Conservation (phyloP, 371 early-diverging fungal species). For the Rhizopus sp. region DNA sequence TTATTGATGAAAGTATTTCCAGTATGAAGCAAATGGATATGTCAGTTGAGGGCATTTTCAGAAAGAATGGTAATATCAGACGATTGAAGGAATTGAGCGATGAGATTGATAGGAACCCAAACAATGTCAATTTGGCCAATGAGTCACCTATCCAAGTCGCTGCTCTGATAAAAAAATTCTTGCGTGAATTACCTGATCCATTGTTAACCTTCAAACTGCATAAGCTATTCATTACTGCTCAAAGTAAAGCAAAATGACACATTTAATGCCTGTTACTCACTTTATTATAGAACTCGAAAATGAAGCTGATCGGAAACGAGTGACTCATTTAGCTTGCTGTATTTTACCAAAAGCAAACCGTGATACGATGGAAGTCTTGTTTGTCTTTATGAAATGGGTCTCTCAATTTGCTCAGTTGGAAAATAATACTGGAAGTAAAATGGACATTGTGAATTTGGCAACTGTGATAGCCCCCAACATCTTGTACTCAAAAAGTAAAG, state of each 20-base stretch:
- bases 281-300: slow-evolving; percentile 53
- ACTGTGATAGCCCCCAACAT: slow-evolving; percentile 94
- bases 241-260: slow-evolving; percentile 54
- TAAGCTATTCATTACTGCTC: slow-evolving; percentile 78
- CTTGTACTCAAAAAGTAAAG: slow-evolving; percentile 83
- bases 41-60: slow-evolving; percentile 92
- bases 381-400: slow-evolving; percentile 86
- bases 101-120: slow-evolving; percentile 76
- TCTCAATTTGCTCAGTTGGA: slow-evolving; percentile 69
- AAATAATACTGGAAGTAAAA: slow-evolving; percentile 75
- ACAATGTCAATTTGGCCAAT: slow-evolving; percentile 59
- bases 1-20: slow-evolving; percentile 82
- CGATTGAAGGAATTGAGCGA: slow-evolving; percentile 82
- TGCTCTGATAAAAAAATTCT: slow-evolving; percentile 91
- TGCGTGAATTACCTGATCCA: slow-evolving; percentile 94
- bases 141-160: slow-evolving; percentile 91
- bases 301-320: slow-evolving; percentile 57
- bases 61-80: slow-evolving; percentile 96
- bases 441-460: slow-evolving; percentile 88
- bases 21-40: slow-evolving; percentile 82
- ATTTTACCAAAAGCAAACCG: slow-evolving; percentile 91
- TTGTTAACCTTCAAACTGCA: slow-evolving; percentile 87
- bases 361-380: slow-evolving; percentile 88
- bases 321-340: slow-evolving; percentile 79
- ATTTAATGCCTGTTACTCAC: not conserved